Percentiles rank a stretch among this genome's conserved stretches.
phyloP scores from a whole-genome alignment of 2,329 filamentous ascomycete species.

The Hawksworthiomyces lignivorus region DNA sequence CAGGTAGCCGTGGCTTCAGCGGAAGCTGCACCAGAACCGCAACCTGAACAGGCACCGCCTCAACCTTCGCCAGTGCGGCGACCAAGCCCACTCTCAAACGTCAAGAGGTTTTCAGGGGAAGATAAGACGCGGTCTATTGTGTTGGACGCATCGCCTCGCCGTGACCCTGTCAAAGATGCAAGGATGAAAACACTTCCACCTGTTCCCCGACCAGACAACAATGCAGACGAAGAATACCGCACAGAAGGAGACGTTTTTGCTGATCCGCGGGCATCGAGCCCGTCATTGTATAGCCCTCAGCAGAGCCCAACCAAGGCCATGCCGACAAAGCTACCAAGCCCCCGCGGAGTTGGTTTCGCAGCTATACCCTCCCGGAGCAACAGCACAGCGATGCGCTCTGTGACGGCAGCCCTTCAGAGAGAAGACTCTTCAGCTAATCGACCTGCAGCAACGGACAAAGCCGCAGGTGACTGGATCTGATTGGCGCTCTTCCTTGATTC shows the following conservation, averaged over 20 bases:
- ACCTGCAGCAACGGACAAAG: conserved; percentile 3
- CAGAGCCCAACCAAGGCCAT: conserved; percentile 29
- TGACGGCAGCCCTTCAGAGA: background rate
- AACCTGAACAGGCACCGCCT: background rate
- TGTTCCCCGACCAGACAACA: conserved; percentile 21
- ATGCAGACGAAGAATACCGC: conserved; percentile 18
- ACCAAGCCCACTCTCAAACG: conserved; percentile 12
- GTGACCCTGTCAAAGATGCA: conserved; percentile 23
- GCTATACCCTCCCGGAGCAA: conserved; percentile 19
- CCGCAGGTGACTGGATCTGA: conserved; percentile 15
- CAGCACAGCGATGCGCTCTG: conserved; percentile 8
- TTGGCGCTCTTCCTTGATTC: background rate
- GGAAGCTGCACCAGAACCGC: background rate
- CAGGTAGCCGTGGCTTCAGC: background rate
- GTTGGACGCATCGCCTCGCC: conserved; percentile 18
- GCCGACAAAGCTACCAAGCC: conserved; percentile 33
- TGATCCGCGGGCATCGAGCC: conserved; percentile 33
- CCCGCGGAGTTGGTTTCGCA: conserved; percentile 35
- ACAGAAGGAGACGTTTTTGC: conserved; percentile 5
- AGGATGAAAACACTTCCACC: conserved; percentile 32
- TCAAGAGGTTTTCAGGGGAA: background rate
- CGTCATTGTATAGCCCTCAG: conserved; percentile 43
- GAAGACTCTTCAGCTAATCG: conserved; percentile 5
- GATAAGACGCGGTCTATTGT: conserved; percentile 4
- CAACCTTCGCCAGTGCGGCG: background rate